These are phyloP conservation scores for Theobroma grandiflorum DNA, from an alignment of 441 rosid species.

Conservation along the genomic window DNA sequence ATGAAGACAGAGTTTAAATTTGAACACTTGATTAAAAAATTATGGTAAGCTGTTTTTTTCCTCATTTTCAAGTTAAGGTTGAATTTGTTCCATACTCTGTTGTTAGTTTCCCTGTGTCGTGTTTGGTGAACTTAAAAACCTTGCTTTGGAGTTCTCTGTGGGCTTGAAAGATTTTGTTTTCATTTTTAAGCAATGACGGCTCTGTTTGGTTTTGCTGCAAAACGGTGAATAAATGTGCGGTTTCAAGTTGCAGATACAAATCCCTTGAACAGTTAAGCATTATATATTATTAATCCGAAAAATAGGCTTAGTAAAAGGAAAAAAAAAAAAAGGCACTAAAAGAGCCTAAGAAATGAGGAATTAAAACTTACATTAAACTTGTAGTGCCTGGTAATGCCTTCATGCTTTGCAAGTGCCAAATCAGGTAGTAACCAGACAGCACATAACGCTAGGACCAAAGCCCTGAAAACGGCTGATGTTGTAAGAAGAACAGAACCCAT, in stretches of 20 bases:
- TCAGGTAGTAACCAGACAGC: slow-evolving; percentile 30
- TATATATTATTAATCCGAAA: no score
- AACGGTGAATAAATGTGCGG: neutral
- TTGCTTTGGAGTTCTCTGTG: no score
- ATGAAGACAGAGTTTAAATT: slow-evolving; percentile 36
- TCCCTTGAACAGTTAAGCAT: no score
- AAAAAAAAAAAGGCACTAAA: no score
- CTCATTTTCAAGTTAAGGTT: no score
- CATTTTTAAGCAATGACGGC: no score
- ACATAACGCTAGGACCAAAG: slow-evolving; percentile 30
- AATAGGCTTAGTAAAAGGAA: no score
- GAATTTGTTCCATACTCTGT: neutral
- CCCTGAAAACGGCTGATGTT: slow-evolving; percentile 13
- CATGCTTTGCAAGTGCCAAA: slow-evolving; percentile 41
- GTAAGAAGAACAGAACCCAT: slow-evolving; percentile 37
- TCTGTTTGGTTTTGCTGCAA: neutral
- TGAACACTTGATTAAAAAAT: slow-evolving; percentile 22
- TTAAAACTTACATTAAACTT: slow-evolving; percentile 39
- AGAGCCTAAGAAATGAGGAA: neutral
- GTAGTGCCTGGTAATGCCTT: slow-evolving; percentile 47
- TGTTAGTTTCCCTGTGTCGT: neutral
- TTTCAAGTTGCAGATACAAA: neutral
- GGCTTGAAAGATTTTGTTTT: no score
- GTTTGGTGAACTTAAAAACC: neutral
- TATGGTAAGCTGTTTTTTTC: slow-evolving; percentile 39